phyloP scores from a whole-genome alignment of 2,329 filamentous ascomycete species.

The Sordariomycetes sp. region DNA sequence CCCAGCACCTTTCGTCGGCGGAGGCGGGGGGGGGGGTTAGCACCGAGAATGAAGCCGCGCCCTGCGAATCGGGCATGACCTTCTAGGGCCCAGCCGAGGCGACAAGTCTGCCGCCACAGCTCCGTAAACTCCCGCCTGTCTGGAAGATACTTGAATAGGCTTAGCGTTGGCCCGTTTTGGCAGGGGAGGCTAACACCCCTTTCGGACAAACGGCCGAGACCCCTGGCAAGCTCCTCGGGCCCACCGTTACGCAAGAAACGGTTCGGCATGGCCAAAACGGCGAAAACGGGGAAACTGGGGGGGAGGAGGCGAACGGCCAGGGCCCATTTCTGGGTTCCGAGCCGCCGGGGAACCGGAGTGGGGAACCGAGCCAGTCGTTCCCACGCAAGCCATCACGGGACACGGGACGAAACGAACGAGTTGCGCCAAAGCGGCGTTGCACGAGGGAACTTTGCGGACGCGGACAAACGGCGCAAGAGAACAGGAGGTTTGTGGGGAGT shows the following conservation, averaged over 20 bases:
- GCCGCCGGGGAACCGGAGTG: neutral
- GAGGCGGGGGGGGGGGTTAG: too few relatives aligned
- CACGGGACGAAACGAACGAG: constrained; percentile 2
- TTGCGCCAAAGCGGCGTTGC: constrained; percentile 1
- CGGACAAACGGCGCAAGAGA: neutral
- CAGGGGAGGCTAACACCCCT: neutral
- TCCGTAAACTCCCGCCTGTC: neutral
- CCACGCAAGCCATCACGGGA: constrained; percentile 1
- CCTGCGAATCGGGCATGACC: neutral
- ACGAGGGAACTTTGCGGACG: neutral
- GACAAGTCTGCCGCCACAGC: neutral
- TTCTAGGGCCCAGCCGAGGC: neutral
- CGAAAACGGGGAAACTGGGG: too few relatives aligned
- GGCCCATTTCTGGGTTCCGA: neutral
- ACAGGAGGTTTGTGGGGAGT: neutral
- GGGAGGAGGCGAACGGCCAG: too few relatives aligned
- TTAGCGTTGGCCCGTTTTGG: neutral
- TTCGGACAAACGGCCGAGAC: neutral
- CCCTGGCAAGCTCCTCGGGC: neutral
- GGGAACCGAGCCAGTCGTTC: neutral
- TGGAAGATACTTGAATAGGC: neutral
- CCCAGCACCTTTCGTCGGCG: too few relatives aligned
- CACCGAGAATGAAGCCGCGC: neutral
- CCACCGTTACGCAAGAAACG: too few relatives aligned
- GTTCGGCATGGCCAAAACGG: too few relatives aligned